Evolutionary conservation across 2,329 filamentous ascomycete genomes (phyloP), one percentile per base, ranked within the genome.

Genomic region (Xylaria multiplex): DNA sequence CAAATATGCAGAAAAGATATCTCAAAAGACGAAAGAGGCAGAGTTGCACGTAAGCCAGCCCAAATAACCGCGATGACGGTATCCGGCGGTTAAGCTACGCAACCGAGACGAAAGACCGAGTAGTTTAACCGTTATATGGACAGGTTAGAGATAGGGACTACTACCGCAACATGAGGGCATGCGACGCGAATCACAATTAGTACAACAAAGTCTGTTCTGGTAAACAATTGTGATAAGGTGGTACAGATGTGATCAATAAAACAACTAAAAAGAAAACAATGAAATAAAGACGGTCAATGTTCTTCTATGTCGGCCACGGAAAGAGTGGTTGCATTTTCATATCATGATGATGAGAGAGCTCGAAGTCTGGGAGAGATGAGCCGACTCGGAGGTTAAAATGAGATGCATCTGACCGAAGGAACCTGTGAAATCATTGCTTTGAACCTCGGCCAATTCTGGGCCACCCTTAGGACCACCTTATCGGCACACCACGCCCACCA

Each of bases 401-500:
- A 60, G 16, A 49, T 55, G 55, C 64, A 59, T 67, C 56, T 58
- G 62, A 48, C 65, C 58, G 59, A 67, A 46, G 49, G 59, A 69
- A 59, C 65, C 62, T 65, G 63, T 70, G 68, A 67, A 65, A 69
- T 68, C 65, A 64, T 64, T 59, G 57, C 53, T 30, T 73, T 72
- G 70, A 66, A 76, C 74, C 74, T 76, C 74, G 74, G 74, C 70
- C 74, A 74, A 72, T 64, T 65, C 52, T 59, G 50, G 37, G 59
- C 56, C 46, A 35, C 14, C 35, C 37, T 55, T 55, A n/a, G 11
- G 13, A 40, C 11, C 37, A 40, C 37, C 11, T 40, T 40, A 40
- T 40, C 37, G 56, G 46, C 53, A 46, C n/a, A n/a, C n/a, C n/a
- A n/a, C n/a, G n/a, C n/a, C n/a, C n/a, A n/a, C n/a, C n/a, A n/a